Evolutionary conservation across 2,329 filamentous ascomycete species (phyloP).

Genomic region (Lachnum nothofagi): DNA sequence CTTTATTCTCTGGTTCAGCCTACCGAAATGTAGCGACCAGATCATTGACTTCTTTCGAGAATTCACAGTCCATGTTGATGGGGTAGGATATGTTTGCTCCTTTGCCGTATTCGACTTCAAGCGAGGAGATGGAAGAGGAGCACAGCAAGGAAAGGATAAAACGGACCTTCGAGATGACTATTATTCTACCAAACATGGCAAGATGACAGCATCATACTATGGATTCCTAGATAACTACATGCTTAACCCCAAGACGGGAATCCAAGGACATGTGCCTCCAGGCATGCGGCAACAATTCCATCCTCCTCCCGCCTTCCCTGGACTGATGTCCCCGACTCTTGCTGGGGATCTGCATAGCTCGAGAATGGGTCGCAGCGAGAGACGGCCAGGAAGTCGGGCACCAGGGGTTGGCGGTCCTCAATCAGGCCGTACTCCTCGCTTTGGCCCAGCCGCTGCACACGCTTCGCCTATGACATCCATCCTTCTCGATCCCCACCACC

Average conservation of each 20-base stretch:
- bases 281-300: constrained; percentile 59
- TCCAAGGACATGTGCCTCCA: constrained; percentile 55
- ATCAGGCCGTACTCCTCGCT: constrained; percentile 39
- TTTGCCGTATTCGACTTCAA: constrained; percentile 98
- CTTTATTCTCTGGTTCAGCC: constrained; percentile 77
- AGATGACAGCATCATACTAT: constrained; percentile 96
- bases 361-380: constrained; percentile 42
- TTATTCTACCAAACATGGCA: constrained; percentile 90
- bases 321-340: constrained; percentile 58
- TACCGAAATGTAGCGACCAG: constrained; percentile 84
- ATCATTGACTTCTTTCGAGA: constrained; percentile 97
- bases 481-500: constrained; percentile 70
- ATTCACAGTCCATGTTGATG: constrained; percentile 94
- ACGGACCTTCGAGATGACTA: constrained; percentile 77
- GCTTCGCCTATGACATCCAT: constrained; percentile 62
- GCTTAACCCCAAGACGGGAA: constrained; percentile 64
- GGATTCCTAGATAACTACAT: constrained; percentile 92
- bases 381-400: constrained; percentile 39
- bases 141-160: constrained; percentile 34
- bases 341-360: constrained; percentile 53
- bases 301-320: constrained; percentile 70
- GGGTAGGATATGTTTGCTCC: constrained; percentile 90
- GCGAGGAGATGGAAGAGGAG: constrained; percentile 60
- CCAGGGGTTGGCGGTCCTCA: constrained; percentile 31
- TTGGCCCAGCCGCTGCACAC: constrained; percentile 35